Percentiles rank a stretch among this genome's conserved stretches.
phyloP scores from a whole-genome alignment of 176 grass and related monocot genomes.

The Poa annua region DNA sequence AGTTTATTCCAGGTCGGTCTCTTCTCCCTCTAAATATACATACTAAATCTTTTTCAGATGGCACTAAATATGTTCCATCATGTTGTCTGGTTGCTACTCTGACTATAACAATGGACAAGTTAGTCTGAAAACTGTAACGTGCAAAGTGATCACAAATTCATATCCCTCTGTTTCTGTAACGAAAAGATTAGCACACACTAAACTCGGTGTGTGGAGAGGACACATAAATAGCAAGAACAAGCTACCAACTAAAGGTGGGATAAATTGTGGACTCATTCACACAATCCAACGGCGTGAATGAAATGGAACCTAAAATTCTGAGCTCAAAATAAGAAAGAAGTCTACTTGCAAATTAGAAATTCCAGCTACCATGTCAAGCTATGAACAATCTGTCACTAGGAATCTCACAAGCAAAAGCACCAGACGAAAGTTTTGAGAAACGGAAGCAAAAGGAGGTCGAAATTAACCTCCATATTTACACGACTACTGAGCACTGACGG shows the following conservation, averaged over 20 bases:
- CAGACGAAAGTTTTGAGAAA: neutral
- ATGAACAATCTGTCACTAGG: slow-evolving; percentile 46
- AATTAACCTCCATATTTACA: slow-evolving; percentile 46
- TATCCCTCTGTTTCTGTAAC: too few relatives aligned
- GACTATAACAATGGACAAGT: neutral
- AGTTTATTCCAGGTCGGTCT: neutral
- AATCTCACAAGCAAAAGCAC: slow-evolving; percentile 23
- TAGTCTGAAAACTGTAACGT: neutral
- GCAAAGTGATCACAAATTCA: neutral
- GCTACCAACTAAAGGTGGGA: neutral
- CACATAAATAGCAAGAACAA: slow-evolving; percentile 29
- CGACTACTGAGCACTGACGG: slow-evolving; percentile 18
- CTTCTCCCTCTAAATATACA: neutral
- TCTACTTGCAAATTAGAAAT: neutral
- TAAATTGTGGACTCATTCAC: slow-evolving; percentile 10
- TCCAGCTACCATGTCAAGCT: slow-evolving; percentile 34
- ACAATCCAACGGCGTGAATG: slow-evolving; percentile 32
- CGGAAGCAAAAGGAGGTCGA: neutral
- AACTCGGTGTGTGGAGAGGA: neutral
- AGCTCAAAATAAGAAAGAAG: slow-evolving; percentile 19
- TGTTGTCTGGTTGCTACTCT: neutral
- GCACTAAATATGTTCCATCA: neutral
- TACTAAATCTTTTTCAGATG: neutral
- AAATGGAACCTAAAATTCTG: slow-evolving; percentile 4
- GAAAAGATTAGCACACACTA: neutral